Conservation (phyloP, 768 basidiomycete species). For the Phanerochaete sordida region DNA sequence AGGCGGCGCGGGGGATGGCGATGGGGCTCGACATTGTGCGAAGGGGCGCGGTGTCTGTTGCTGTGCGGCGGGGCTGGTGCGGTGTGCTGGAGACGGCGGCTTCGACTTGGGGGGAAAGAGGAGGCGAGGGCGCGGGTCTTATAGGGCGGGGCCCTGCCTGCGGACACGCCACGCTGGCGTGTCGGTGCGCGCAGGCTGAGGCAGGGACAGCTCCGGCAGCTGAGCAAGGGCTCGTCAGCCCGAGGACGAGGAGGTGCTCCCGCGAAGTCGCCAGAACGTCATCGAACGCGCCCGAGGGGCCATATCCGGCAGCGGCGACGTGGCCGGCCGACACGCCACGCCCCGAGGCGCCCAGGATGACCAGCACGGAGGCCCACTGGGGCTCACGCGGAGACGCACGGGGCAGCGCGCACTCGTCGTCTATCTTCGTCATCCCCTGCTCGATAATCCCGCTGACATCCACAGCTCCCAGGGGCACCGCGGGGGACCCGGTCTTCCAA, state of each 20-base stretch:
- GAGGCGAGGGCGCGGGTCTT: background rate
- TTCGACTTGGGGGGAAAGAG: background rate
- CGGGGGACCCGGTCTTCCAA: no score
- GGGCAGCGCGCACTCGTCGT: no score
- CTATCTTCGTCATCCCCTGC: no score
- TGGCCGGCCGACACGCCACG: background rate
- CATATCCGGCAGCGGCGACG: slow-evolving; percentile 1
- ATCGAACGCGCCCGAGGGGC: background rate
- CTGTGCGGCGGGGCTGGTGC: background rate
- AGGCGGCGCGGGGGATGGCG: slow-evolving; percentile 13
- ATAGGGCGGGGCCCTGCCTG: slow-evolving; percentile 1
- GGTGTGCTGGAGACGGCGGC: background rate
- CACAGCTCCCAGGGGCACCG: no score
- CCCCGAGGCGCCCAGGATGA: background rate
- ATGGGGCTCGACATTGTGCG: slow-evolving; percentile 22
- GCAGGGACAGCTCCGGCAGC: background rate
- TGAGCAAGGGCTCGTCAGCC: background rate
- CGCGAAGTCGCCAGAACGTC: background rate
- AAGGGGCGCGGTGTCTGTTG: background rate
- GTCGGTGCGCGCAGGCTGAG: background rate
- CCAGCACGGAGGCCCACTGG: background rate
- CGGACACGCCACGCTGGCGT: background rate
- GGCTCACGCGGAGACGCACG: no score
- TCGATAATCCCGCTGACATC: no score
- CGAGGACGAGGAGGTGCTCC: background rate